Evolutionary conservation across 106 monocot genomes (phyloP), one percentile per base, ranked within the genome.

Genomic region (Vanilla planifolia): DNA sequence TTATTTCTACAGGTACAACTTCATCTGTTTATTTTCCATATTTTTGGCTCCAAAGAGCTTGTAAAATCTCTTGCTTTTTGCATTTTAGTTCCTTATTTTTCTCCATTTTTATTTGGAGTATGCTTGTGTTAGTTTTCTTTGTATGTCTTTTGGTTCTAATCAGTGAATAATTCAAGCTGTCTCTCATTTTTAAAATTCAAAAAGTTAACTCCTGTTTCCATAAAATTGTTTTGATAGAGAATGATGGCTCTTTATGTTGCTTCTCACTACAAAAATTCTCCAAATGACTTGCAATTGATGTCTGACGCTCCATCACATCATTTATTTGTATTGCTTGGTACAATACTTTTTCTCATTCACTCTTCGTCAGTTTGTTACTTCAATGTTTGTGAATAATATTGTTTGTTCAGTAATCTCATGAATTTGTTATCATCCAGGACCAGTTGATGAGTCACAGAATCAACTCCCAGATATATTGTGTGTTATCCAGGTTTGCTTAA

Each of bases 231-330:
- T 58, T 76, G 6, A 43, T 52, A 98, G 98, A 53, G 98, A 51
- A 98, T 98, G 98, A 92, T 98, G 92, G 84, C 98, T 6, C 88
- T 98, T 51, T 98, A 92, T 85, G 92, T 98, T 70, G 87, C 91
- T 47, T 98, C 98, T 14, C 98, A 98, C 62, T 98, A 98, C 71
- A 98, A 98, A 73, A 98, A 98, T 75, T 88, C 98, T 26, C 98
- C 98, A 26, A 92, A 98, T 84, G 98, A 98, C 64, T 82, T 98
- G 40, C 98, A 98, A 74, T 56, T 98, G 65, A 98, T 98, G 98
- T 84, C 98, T n/a, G 98, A 98, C 92, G 98, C 92, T 4, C 98
- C 98, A 9, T 88, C 98, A 34, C 98, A 98, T 67, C 98, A 92
- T 70, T 68, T 98, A 53, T 98, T 98, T 82, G 98, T 98, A 13